Percentiles rank a stretch among this genome's conserved stretches.
These are phyloP conservation scores for Plantago elongata DNA, from an alignment of 257 asterid genomes.

Conservation along the genomic window DNA sequence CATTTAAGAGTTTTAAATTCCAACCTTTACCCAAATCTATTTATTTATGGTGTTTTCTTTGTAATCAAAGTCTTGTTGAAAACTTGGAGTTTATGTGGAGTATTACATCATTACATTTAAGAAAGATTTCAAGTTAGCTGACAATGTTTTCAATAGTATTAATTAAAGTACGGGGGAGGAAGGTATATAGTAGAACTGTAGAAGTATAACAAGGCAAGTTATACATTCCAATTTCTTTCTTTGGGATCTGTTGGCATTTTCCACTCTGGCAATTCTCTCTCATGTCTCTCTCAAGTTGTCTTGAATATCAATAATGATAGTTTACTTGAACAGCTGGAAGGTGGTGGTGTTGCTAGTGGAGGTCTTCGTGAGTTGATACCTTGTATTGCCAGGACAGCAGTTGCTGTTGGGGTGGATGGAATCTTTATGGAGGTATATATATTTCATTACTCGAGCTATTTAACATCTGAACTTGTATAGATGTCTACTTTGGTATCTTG, in stretches of 20 bases:
- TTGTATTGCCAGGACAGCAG: slow-evolving; percentile 96
- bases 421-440: slow-evolving; percentile 85
- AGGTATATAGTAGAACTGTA: too few relatives aligned
- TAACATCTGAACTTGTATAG: background rate
- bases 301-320: slow-evolving; percentile 9
- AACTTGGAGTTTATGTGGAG: slow-evolving; percentile 8
- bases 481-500: slow-evolving; percentile 4
- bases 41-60: background rate
- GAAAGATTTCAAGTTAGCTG: background rate
- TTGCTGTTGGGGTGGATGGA: slow-evolving; percentile 94
- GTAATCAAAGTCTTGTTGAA: background rate
- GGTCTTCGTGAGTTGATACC: slow-evolving; percentile 95
- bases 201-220: too few relatives aligned
- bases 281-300: background rate
- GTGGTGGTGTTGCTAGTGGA: slow-evolving; percentile 99
- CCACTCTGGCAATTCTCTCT: background rate
- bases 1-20: background rate
- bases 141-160: background rate
- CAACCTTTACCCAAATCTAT: background rate
- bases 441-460: background rate
- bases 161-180: too few relatives aligned
- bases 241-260: background rate
- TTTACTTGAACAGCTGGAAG: slow-evolving; percentile 62
- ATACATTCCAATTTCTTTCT: too few relatives aligned
- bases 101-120: background rate